These are phyloP conservation scores for Amphicarpaea edgeworthii DNA, from an alignment of 306 rosid species.

Conservation along the genomic window DNA sequence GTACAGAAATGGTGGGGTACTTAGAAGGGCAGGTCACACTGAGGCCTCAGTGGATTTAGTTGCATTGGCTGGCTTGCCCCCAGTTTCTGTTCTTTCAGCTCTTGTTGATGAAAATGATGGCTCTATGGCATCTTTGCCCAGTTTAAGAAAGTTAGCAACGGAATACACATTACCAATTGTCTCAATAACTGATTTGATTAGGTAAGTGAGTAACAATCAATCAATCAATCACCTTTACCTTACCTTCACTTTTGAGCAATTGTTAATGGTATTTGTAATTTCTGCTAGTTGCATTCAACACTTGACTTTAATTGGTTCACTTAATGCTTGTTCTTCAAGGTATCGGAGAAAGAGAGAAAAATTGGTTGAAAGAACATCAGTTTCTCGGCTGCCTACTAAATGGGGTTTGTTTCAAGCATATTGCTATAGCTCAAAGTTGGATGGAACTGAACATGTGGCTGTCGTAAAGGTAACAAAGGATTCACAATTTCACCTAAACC, in stretches of 20 bases:
- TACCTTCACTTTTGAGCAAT: conserved; percentile 8
- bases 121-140: conserved; percentile 70
- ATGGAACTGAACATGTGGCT: conserved; percentile 84
- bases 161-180: conserved; percentile 67
- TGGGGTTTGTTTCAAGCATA: conserved; percentile 87
- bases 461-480: conserved; percentile 63
- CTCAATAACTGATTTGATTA: conserved; percentile 86
- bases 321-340: conserved; percentile 50
- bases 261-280: background rate
- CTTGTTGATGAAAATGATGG: conserved; percentile 70
- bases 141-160: conserved; percentile 62
- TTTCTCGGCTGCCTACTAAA: conserved; percentile 76
- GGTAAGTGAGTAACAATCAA: conserved; percentile 49
- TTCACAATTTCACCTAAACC: background rate
- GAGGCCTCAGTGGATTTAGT: conserved; percentile 91
- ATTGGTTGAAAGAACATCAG: conserved; percentile 72
- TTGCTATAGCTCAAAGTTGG: conserved; percentile 77
- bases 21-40: conserved; percentile 87
- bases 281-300: background rate
- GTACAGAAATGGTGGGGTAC: conserved; percentile 84
- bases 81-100: conserved; percentile 77
- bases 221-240: background rate
- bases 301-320: background rate
- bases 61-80: conserved; percentile 67
- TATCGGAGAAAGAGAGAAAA: conserved; percentile 86